phyloP scores from a whole-genome alignment of 768 basidiomycete genomes.

The Phylloporus sp. region DNA sequence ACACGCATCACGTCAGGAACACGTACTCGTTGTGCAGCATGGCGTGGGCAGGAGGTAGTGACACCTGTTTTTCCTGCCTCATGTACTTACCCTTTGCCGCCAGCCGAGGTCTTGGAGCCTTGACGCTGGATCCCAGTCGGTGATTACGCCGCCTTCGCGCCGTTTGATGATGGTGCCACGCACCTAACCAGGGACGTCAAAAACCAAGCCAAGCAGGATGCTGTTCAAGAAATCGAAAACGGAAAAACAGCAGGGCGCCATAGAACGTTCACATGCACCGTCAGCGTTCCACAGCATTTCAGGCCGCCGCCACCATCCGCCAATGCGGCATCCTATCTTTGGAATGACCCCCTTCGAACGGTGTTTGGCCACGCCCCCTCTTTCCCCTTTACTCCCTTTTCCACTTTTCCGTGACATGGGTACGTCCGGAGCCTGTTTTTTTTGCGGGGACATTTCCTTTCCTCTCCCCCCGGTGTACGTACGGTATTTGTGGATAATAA shows the following conservation, averaged over 20 bases:
- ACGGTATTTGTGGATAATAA: background rate
- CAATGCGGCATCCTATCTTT: background rate
- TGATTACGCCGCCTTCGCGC: conserved; percentile 17
- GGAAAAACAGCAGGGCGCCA: too few species aligned
- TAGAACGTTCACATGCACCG: conserved; percentile 1
- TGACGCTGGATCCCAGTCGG: conserved; percentile 9
- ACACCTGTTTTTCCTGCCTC: background rate
- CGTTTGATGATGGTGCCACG: conserved; percentile 12
- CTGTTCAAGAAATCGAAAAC: background rate
- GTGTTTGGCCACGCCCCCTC: background rate
- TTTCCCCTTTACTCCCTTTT: background rate
- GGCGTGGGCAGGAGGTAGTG: background rate
- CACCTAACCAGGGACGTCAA: background rate
- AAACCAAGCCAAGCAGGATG: background rate
- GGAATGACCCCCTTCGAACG: background rate
- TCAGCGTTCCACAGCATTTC: conserved; percentile 5
- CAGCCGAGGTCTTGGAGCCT: background rate
- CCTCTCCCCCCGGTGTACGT: background rate
- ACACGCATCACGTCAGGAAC: background rate
- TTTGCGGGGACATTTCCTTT: background rate
- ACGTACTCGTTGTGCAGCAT: background rate
- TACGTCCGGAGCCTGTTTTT: conserved; percentile 1
- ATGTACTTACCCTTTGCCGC: background rate
- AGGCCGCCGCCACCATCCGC: background rate
- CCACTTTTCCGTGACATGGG: conserved; percentile 10